phyloP scores from a whole-genome alignment of 2,329 filamentous ascomycete genomes.

The Rhynchosporium secalis region DNA sequence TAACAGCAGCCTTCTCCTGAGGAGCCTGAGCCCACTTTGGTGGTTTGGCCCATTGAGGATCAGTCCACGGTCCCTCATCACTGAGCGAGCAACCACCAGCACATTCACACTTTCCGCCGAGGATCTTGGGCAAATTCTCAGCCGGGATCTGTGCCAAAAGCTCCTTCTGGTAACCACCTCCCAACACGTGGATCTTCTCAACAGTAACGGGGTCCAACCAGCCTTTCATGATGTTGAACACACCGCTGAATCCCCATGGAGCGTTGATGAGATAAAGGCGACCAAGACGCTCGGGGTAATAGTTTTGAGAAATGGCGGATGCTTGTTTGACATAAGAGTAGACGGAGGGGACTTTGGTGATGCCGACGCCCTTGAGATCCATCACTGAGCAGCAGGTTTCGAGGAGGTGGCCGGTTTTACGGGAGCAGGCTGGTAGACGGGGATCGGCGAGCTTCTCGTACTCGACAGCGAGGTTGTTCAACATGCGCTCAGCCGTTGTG shows the following conservation, averaged over 20 bases:
- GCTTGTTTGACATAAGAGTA: constrained; percentile 86
- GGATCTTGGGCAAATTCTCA: constrained; percentile 85
- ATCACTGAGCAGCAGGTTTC: constrained; percentile 99
- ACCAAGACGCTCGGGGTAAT: constrained; percentile 96
- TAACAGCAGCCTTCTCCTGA: constrained; percentile 35
- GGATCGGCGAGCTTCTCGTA: constrained; percentile 96
- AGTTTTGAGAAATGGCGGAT: constrained; percentile 92
- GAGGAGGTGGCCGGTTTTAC: constrained; percentile 83
- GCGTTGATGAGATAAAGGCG: constrained; percentile 98
- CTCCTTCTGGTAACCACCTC: constrained; percentile 77
- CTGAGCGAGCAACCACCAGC: constrained; percentile 79
- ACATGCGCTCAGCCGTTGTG: constrained; percentile 89
- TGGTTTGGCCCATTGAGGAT: constrained; percentile 64
- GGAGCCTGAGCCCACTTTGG: constrained; percentile 59
- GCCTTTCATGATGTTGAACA: constrained; percentile 84
- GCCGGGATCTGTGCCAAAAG: constrained; percentile 80
- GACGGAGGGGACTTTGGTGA: constrained; percentile 78
- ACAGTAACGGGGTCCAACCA: constrained; percentile 98
- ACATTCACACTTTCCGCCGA: constrained; percentile 84
- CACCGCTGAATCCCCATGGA: constrained; percentile 87
- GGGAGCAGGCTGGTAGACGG: constrained; percentile 90
- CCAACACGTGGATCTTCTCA: constrained; percentile 90
- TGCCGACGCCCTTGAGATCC: constrained; percentile 92
- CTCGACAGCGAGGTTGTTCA: constrained; percentile 93
- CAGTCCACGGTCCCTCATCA: constrained; percentile 88